Evolutionary conservation across 768 basidiomycete species (phyloP).

Genomic region (Hebeloma cylindrosporum): DNA sequence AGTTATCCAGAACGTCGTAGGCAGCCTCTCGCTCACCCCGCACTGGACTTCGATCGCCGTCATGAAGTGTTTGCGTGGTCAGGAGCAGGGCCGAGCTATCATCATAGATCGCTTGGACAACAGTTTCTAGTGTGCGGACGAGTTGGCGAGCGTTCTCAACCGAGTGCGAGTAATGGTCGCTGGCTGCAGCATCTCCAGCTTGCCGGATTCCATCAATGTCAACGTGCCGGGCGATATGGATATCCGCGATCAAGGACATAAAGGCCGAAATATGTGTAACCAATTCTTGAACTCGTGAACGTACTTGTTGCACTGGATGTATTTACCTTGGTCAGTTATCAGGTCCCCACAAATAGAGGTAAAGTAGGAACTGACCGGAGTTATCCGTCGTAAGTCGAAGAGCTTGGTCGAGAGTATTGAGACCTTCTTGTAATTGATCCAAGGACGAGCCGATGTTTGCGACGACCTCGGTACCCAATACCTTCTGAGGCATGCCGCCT

Average conservation of each 20-base stretch:
- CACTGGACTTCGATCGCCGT: conserved; percentile 32
- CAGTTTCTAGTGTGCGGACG: conserved; percentile 67
- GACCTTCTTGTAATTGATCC: conserved; percentile 49
- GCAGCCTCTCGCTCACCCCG: conserved; percentile 33
- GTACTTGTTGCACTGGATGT: conserved; percentile 41
- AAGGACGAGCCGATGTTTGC: conserved; percentile 51
- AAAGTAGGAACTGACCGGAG: conserved; percentile 34
- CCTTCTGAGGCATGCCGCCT: conserved; percentile 44
- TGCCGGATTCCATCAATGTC: conserved; percentile 76
- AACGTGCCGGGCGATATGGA: conserved; percentile 78
- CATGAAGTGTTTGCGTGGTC: conserved; percentile 53
- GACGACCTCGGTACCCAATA: conserved; percentile 52
- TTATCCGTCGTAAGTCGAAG: conserved; percentile 32
- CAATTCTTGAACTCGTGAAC: conserved; percentile 45
- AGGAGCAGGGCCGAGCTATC: conserved; percentile 62
- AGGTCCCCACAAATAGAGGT: not conserved
- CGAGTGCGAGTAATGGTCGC: conserved; percentile 57
- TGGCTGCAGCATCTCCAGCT: conserved; percentile 43
- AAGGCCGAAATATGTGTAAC: conserved; percentile 59
- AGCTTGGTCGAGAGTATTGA: conserved; percentile 39
- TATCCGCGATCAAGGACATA: conserved; percentile 58
- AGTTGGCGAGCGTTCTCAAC: conserved; percentile 69
- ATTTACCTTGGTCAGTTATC: not conserved
- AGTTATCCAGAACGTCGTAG: conserved; percentile 48
- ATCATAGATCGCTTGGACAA: conserved; percentile 74